These are phyloP conservation scores for Lotus japonicus DNA, from an alignment of 306 rosid species.

Conservation along the genomic window DNA sequence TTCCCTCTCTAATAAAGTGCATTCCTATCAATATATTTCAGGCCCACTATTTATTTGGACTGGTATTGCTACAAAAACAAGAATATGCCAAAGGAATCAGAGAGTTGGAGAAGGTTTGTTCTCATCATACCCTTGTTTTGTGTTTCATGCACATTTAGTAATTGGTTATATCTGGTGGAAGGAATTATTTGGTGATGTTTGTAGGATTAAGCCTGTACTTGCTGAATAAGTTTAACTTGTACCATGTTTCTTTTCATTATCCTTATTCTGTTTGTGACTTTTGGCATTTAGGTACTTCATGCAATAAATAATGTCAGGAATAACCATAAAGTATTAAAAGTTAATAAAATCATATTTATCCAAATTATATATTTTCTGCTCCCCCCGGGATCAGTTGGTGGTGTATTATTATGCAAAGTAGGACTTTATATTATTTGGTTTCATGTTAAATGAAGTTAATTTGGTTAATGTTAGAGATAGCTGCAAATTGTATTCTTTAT, in stretches of 20 bases:
- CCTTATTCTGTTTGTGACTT: background rate
- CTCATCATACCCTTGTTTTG: conserved; percentile 6
- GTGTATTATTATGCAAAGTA: background rate
- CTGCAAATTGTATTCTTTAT: background rate
- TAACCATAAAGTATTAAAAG: background rate
- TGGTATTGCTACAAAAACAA: conserved; percentile 54
- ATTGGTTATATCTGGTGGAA: background rate
- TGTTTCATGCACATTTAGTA: conserved; percentile 13
- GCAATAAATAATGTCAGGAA: background rate
- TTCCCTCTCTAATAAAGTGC: too few species aligned
- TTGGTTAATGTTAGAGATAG: background rate
- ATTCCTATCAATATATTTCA: too few species aligned
- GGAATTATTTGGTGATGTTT: conserved; percentile 1
- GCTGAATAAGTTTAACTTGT: background rate
- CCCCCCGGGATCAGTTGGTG: background rate
- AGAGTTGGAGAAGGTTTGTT: conserved; percentile 73
- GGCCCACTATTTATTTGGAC: conserved; percentile 96
- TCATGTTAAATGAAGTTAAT: background rate
- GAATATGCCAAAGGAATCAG: conserved; percentile 60
- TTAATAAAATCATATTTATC: background rate
- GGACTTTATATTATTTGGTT: background rate
- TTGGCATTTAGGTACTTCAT: background rate
- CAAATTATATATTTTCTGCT: background rate
- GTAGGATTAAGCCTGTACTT: background rate
- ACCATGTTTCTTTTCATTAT: too few species aligned